These are phyloP conservation scores for Herpetospermum pedunculosum DNA, from an alignment of 306 rosid genomes.

Conservation along the genomic window DNA sequence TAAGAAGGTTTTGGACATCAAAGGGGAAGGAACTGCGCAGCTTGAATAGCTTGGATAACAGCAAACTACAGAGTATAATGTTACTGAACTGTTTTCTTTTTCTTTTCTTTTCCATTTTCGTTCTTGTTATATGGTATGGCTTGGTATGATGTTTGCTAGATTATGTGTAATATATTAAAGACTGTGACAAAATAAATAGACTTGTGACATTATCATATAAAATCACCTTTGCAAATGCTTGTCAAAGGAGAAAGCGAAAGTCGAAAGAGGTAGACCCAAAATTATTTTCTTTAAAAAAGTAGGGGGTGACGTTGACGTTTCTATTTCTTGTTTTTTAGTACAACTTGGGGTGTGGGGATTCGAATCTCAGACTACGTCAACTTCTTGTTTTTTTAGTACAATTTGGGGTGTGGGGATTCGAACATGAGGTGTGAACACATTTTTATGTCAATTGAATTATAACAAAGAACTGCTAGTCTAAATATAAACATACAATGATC, in stretches of 20 bases:
- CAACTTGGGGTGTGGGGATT: too few relatives aligned
- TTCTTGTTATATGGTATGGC: not conserved
- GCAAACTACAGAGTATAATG: not conserved
- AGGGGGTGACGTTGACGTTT: not conserved
- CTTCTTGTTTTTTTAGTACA: too few relatives aligned
- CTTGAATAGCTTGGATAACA: slow-evolving; percentile 9
- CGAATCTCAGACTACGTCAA: too few relatives aligned
- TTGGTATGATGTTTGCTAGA: not conserved
- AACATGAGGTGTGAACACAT: too few relatives aligned
- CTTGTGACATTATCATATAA: not conserved
- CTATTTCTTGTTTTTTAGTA: not conserved
- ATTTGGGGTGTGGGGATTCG: too few relatives aligned
- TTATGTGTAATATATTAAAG: not conserved
- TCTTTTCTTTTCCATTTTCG: not conserved
- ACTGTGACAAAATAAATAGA: not conserved
- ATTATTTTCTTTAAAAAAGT: too few relatives aligned
- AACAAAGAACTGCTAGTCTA: too few relatives aligned
- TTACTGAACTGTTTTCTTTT: not conserved
- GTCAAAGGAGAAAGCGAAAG: not conserved
- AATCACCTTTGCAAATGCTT: not conserved
- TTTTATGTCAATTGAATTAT: too few relatives aligned
- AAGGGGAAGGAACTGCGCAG: slow-evolving; percentile 67
- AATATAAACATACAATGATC: too few relatives aligned
- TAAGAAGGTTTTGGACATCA: slow-evolving; percentile 64
- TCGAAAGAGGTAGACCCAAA: not conserved